Percentiles rank a stretch among this genome's conserved stretches.
Evolutionary conservation across 2,329 filamentous ascomycete genomes (phyloP).

Genomic region (Chalaropsis ovoidea): DNA sequence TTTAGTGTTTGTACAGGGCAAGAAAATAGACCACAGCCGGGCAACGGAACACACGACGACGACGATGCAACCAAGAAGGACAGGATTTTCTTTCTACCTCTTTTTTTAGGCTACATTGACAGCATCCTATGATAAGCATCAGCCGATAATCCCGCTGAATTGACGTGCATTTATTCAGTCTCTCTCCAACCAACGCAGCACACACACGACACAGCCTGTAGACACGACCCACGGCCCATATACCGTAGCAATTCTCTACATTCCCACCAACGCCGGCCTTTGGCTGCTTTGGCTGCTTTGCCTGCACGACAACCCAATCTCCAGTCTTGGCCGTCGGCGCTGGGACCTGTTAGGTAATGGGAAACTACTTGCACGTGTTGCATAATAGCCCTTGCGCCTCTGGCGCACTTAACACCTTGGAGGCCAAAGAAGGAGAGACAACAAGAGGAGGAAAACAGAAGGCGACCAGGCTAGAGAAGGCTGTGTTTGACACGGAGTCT

Average conservation of each 20-base stretch:
- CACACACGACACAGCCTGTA: too few species aligned
- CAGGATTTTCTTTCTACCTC: neutral
- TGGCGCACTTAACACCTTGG: neutral
- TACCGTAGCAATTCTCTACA: too few species aligned
- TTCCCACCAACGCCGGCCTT: neutral
- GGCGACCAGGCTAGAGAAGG: neutral
- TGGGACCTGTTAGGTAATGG: conserved; percentile 15
- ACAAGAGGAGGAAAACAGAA: neutral
- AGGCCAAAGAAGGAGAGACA: neutral
- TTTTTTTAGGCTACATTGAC: neutral
- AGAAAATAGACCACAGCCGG: neutral
- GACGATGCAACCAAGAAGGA: neutral
- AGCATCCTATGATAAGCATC: neutral
- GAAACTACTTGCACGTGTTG: conserved; percentile 11
- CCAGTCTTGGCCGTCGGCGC: conserved; percentile 16
- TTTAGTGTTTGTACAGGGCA: neutral
- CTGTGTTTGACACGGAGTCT: neutral
- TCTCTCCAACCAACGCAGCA: too few species aligned
- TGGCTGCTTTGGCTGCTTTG: too few species aligned
- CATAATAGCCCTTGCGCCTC: conserved; percentile 13
- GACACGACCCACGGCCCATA: too few species aligned
- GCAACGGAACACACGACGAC: neutral
- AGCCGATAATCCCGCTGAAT: neutral
- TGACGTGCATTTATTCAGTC: neutral
- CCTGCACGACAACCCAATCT: neutral